These are phyloP conservation scores for Bisporella sp. DNA, from an alignment of 2,329 filamentous ascomycete genomes.

Conservation along the genomic window DNA sequence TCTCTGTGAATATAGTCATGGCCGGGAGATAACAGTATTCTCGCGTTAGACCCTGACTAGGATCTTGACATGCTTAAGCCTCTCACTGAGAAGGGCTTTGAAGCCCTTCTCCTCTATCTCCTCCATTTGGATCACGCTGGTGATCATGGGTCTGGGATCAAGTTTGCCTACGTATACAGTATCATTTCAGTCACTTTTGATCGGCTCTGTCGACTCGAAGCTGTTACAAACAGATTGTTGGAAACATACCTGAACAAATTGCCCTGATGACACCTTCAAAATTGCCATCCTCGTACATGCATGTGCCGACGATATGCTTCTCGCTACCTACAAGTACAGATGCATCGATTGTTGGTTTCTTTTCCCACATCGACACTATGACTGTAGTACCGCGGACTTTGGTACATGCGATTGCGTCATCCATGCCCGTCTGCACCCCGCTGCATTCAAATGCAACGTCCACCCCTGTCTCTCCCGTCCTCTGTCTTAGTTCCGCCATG, in stretches of 20 bases:
- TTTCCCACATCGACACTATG: background rate
- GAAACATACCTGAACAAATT: slow-evolving; percentile 29
- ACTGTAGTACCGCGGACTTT: background rate
- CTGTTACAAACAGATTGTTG: background rate
- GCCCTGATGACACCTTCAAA: slow-evolving; percentile 51
- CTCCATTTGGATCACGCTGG: slow-evolving; percentile 47
- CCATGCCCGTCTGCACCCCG: slow-evolving; percentile 29
- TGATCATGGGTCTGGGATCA: slow-evolving; percentile 52
- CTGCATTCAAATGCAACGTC: slow-evolving; percentile 46
- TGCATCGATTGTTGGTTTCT: background rate
- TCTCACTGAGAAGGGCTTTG: slow-evolving; percentile 48
- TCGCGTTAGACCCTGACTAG: slow-evolving; percentile 37
- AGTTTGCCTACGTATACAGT: slow-evolving; percentile 31
- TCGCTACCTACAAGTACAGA: background rate
- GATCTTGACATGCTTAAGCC: slow-evolving; percentile 57
- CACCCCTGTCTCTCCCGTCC: slow-evolving; percentile 33
- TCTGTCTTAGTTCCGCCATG: slow-evolving; percentile 25
- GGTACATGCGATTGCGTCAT: too few species aligned
- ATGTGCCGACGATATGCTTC: background rate
- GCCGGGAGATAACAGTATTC: too few species aligned
- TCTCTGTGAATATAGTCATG: too few species aligned
- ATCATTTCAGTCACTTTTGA: slow-evolving; percentile 1
- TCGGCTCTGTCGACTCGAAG: too few species aligned
- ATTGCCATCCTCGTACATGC: slow-evolving; percentile 28
- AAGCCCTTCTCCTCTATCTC: slow-evolving; percentile 51